Evolutionary conservation across 1,284 basidiomycete species (phyloP).

Genomic region (Marasmius sp.): DNA sequence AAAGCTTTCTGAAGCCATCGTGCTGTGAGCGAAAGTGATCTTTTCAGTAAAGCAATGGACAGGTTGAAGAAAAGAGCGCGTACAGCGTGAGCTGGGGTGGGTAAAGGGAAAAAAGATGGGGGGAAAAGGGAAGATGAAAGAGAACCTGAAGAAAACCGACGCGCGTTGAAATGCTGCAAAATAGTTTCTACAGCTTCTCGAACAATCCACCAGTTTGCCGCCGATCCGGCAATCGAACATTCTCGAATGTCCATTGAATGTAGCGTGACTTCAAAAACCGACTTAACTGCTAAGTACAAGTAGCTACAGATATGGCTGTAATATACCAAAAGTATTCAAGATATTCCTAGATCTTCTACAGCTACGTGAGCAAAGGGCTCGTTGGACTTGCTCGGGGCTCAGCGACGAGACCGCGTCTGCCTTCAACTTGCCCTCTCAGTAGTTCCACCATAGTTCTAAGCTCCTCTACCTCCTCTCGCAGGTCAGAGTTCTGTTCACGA

Average conservation of each 20-base stretch:
- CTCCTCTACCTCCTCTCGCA: conserved; percentile 70
- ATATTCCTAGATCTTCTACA: background rate
- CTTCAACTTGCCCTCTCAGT: conserved; percentile 53
- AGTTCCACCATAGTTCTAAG: conserved; percentile 69
- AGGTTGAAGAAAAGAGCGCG: background rate
- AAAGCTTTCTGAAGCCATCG: conserved; percentile 81
- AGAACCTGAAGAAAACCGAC: no score
- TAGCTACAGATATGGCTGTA: background rate
- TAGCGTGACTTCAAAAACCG: background rate
- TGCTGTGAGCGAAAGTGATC: conserved; percentile 13
- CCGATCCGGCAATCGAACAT: conserved; percentile 31
- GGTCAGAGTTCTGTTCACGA: conserved; percentile 54
- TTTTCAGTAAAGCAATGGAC: background rate
- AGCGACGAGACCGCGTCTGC: conserved; percentile 42
- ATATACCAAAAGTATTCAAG: background rate
- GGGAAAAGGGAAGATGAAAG: conserved; percentile 1
- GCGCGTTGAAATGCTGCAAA: background rate
- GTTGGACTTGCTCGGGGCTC: conserved; percentile 1
- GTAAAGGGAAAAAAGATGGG: conserved; percentile 1
- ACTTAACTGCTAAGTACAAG: background rate
- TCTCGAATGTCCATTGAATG: conserved; percentile 31
- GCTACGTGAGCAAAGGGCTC: background rate
- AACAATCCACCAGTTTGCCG: conserved; percentile 41
- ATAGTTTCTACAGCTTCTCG: conserved; percentile 46
- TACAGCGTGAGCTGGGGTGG: conserved; percentile 9